Evolutionary conservation across 768 basidiomycete species (phyloP).

Genomic region (Inosperma sp.): DNA sequence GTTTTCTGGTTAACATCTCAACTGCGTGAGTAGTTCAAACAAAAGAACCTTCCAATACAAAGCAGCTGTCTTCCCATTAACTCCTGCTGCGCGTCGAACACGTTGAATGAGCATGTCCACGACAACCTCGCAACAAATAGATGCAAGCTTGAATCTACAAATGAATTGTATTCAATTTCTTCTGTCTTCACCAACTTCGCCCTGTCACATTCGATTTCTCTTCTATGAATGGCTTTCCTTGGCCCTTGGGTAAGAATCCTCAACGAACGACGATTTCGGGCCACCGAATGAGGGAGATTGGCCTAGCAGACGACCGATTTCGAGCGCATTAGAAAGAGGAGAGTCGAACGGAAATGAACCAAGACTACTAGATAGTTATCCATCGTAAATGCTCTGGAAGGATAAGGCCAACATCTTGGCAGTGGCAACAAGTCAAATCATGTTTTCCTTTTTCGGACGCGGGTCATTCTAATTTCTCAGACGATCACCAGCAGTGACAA

Average conservation of each 20-base stretch:
- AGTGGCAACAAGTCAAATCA: too few relatives aligned
- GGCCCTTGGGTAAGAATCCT: background rate
- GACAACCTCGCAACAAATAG: background rate
- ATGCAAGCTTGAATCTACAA: background rate
- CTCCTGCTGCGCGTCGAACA: background rate
- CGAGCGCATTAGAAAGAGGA: background rate
- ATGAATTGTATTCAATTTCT: too few relatives aligned
- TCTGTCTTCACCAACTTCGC: background rate
- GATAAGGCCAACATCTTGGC: too few relatives aligned
- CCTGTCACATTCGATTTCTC: background rate
- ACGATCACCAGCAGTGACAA: too few relatives aligned
- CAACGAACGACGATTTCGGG: background rate
- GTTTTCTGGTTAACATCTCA: constrained; percentile 8
- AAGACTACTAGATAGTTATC: background rate
- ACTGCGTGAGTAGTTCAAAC: background rate
- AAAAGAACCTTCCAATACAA: background rate
- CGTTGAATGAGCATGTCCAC: constrained; percentile 3
- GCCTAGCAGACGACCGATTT: background rate
- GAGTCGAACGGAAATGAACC: background rate
- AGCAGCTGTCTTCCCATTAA: background rate
- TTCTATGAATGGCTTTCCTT: background rate
- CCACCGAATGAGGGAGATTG: background rate
- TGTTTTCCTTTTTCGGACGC: too few relatives aligned
- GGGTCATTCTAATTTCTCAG: too few relatives aligned
- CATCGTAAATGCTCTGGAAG: too few relatives aligned